Conservation (phyloP, 345 rosid genomes). For the Eucalyptus globulus region DNA sequence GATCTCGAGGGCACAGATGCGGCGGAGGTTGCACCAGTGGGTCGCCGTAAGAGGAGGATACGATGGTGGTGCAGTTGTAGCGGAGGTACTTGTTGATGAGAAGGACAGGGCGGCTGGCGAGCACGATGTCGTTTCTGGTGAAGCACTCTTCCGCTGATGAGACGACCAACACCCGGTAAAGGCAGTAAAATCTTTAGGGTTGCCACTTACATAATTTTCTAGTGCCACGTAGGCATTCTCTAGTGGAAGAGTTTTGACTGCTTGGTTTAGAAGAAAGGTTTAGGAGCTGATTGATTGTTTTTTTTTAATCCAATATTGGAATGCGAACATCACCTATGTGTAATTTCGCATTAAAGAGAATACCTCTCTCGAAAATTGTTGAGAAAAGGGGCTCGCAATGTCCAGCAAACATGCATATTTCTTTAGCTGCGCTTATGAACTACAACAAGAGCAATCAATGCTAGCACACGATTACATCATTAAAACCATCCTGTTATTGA, state of each 20-base stretch:
- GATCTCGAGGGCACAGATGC: conserved; percentile 15
- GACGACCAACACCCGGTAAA: background rate
- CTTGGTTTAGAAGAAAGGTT: background rate
- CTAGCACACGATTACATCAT: background rate
- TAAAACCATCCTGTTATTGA: background rate
- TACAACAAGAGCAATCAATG: background rate
- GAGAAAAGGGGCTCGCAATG: background rate
- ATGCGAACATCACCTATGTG: background rate
- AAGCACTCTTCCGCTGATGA: conserved; percentile 11
- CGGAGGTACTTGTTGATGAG: background rate
- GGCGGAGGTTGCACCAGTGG: conserved; percentile 45
- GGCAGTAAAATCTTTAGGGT: background rate
- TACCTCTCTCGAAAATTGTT: background rate
- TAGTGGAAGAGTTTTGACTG: background rate
- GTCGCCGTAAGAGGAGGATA: conserved; percentile 13
- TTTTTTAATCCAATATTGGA: background rate
- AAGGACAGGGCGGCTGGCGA: background rate
- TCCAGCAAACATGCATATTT: background rate
- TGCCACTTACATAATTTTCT: background rate
- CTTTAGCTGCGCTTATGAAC: background rate
- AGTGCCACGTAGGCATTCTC: background rate
- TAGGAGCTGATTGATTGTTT: background rate
- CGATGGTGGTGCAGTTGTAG: conserved; percentile 18
- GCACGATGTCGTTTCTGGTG: conserved; percentile 1
- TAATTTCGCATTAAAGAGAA: background rate